Evolutionary conservation across 2,329 filamentous ascomycete genomes (phyloP).

Genomic region (Pestalotiopsis sp.): DNA sequence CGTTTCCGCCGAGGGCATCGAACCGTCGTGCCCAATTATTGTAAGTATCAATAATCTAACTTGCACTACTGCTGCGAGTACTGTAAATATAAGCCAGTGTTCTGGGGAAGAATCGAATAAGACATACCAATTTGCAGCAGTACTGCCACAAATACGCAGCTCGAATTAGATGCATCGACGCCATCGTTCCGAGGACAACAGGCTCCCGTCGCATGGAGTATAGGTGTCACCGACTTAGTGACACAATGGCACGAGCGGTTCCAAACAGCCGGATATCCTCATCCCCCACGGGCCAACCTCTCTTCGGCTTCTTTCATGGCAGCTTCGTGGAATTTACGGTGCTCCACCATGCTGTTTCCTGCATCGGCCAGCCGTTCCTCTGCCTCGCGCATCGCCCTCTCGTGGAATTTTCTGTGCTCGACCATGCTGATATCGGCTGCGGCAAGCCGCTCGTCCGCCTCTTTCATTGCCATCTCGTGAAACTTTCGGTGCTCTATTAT

Average conservation of each 20-base stretch:
- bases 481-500: not conserved
- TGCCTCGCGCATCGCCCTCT: slow-evolving; percentile 4
- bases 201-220: no score
- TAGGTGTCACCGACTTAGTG: no score
- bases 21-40: not conserved
- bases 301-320: slow-evolving; percentile 11
- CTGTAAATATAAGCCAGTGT: not conserved
- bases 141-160: not conserved
- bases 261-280: not conserved
- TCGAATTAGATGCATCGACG: no score
- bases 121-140: not conserved
- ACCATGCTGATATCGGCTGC: not conserved
- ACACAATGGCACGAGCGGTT: not conserved
- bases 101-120: not conserved
- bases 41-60: not conserved
- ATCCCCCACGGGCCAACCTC: not conserved
- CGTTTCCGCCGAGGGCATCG: no score
- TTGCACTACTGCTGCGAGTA: not conserved
- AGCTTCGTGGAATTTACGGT: not conserved
- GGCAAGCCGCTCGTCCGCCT: slow-evolving; percentile 8
- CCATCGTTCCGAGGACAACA: no score
- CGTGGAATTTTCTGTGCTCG: slow-evolving; percentile 2
- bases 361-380: not conserved
- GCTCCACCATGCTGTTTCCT: slow-evolving; percentile 1
- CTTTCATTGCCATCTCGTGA: slow-evolving; percentile 5